Base-by-base conservation (phyloP, 2,329 filamentous ascomycete genomes). In the Xylaria sp. region DNA sequence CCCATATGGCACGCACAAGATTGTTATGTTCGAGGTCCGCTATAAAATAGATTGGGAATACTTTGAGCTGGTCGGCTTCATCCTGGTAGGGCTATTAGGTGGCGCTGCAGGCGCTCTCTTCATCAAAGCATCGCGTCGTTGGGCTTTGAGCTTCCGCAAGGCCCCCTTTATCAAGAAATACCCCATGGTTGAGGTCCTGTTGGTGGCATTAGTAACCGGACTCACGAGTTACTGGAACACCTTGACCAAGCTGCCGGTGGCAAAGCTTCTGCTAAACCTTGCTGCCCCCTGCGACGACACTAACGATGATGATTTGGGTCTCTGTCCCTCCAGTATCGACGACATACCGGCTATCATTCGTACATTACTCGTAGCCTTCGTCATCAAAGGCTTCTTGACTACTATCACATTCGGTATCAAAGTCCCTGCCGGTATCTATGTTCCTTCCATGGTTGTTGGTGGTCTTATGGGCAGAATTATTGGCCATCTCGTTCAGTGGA, bases 371-470 rank as follows among this genome's bases (percentile, higher is more conserved):
- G 72, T 87, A 17, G 93, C 93, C 0, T 94, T 97, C 61, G 74
- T 97, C 21, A 88, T 97, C 75, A 99, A 99, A 70, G 89, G 91
- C 0, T 78, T 93, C 42, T 75, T 99, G 39, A 97, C 94, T 0
- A 87, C 89, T 42, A 87, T 97, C 61, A 96, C 93, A 0, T 97
- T 97, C 73, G 93, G 93, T 21, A 92, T 97, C 79, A 97, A 97
- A 79, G 87, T 97, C 0, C 94, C 94, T 8, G 92, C 93, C 1
- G 94, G 94, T 59, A 97, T 99, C 63, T 99, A 99, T 65, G 92
- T 99, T 1, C 94, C 94, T 2, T 97, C 93, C 64, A 99, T 99
- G 94, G 94, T 97, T 22, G 91, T 97, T 17, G 94, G 94, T 60
- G 94, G 94, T 66, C 77, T 99, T 17, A 87, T 96, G 77, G 93